A percentile compares a stretch with the other conserved stretches of the same genome.
These are phyloP conservation scores for Aspergillus cavernicola DNA, from an alignment of 495 filamentous ascomycete species.

Conservation along the genomic window DNA sequence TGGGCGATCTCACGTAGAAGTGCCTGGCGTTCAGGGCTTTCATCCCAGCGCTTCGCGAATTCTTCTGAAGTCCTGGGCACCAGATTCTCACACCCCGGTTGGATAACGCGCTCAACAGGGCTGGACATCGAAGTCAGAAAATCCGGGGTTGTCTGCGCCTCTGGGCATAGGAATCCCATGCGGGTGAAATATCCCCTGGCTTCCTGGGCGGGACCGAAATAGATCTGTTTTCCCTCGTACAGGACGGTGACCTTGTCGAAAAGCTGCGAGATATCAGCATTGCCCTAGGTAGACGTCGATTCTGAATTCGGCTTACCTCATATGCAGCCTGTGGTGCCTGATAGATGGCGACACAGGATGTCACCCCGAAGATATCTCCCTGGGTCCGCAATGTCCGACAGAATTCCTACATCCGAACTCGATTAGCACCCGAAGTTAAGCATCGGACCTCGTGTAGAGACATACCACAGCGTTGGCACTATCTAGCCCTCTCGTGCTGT, in stretches of 20 bases:
- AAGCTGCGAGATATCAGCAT: conserved; percentile 13
- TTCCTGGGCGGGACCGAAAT: conserved; percentile 57
- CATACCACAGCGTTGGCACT: conserved; percentile 67
- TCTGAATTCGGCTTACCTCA: conserved; percentile 18
- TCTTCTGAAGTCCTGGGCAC: conserved; percentile 71
- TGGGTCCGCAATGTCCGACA: conserved; percentile 69
- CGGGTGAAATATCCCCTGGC: conserved; percentile 61
- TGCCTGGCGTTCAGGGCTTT: conserved; percentile 42
- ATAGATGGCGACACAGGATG: conserved; percentile 78
- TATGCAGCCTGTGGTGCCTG: conserved; percentile 87
- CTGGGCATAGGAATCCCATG: conserved; percentile 60
- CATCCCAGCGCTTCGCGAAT: conserved; percentile 61
- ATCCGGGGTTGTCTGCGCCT: conserved; percentile 65
- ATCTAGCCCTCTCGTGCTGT: conserved; percentile 81
- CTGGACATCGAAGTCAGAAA: conserved; percentile 76
- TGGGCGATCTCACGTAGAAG: conserved; percentile 51
- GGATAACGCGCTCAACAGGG: conserved; percentile 58
- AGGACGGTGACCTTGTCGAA: conserved; percentile 63
- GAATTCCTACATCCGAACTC: conserved; percentile 38
- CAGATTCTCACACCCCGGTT: conserved; percentile 56
- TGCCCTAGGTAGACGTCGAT: too few relatives aligned
- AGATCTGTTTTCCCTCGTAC: conserved; percentile 65
- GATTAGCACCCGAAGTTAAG: background rate
- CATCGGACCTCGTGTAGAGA: background rate
- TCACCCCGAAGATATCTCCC: conserved; percentile 71